Base-by-base conservation (phyloP, 768 basidiomycete genomes). In the Pulveroboletus sp. region DNA sequence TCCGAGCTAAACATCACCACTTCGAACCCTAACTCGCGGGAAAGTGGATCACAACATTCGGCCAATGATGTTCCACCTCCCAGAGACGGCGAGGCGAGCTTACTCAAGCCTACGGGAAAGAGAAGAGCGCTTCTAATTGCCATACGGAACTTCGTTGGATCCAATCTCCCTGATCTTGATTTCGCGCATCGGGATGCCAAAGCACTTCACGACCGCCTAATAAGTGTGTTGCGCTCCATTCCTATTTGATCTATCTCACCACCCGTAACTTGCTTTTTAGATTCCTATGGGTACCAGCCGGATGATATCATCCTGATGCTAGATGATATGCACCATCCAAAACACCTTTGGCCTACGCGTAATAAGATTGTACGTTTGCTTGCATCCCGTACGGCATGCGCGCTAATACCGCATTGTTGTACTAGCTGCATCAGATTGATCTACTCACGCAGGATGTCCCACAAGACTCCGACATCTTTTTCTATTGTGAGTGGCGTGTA, bases 391-490 rank as follows among this genome's bases (percentile, higher is more conserved):
- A 6, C 16, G 11, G 34, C 34, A 35, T 35, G 17, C 16, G 12
- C 12, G 12, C 27, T 29, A 4, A 29, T 29, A 9, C 27, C 34
- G 17, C n/a, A 16, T 13, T 35, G n/a, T n/a, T n/a, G n/a, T n/a
- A n/a, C n/a, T 42, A 42, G 77, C 48, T 75, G 14, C 57, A 56
- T 4, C 70, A 72, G 31, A 76, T 80, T 34, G 50, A 67, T 5
- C 64, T 69, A 2, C 63, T 82, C 6, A 74, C 78, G 1, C 51
- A 63, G 11, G 75, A 68, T 35, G 72, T 75, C 3, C 51, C 61
- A n/a, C 61, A 71, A 2, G 74, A 74, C 0, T 78, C 78, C 51
- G 70, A 61, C 1, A 74, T 78, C 57, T 72, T 78, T 43, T 79
- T 82, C 52, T 77, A 79, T 34, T 82, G 79, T 80, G 49, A 41